Evolutionary conservation across 805 yeast genomes (phyloP).

Genomic region (Sungouiozyma intestinalis): DNA sequence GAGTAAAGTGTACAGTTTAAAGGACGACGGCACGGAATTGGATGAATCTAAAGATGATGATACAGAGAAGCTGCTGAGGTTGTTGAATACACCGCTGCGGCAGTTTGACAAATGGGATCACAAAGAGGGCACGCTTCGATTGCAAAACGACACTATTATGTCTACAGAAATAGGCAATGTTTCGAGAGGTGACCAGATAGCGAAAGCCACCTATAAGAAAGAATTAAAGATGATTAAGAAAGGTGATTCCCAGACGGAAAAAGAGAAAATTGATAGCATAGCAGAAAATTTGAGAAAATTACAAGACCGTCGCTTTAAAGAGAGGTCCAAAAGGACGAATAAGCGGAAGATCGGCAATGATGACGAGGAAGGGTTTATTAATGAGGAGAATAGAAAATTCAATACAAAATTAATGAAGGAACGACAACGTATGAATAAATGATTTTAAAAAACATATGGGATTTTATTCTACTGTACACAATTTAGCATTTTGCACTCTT

Average conservation of each 20-base stretch:
- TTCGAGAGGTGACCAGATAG: slow-evolving; percentile 13
- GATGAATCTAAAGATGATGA: slow-evolving; percentile 1
- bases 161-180: slow-evolving; percentile 4
- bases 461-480: too few relatives aligned
- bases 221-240: slow-evolving; percentile 11
- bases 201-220: slow-evolving; percentile 24
- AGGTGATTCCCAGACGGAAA: slow-evolving; percentile 10
- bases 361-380: slow-evolving; percentile 12
- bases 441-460: neutral
- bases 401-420: slow-evolving; percentile 19
- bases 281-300: slow-evolving; percentile 14
- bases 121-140: neutral
- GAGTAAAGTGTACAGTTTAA: slow-evolving; percentile 20
- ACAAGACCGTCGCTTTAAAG: slow-evolving; percentile 14
- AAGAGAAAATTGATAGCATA: slow-evolving; percentile 11
- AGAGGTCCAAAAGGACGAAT: slow-evolving; percentile 11
- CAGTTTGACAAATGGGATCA: slow-evolving; percentile 13
- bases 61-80: slow-evolving; percentile 1
- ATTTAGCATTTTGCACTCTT: too few relatives aligned
- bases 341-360: neutral
- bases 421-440: neutral
- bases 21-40: slow-evolving; percentile 1
- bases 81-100: slow-evolving; percentile 16
- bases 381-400: slow-evolving; percentile 25
- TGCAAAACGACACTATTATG: slow-evolving; percentile 5